phyloP scores from a whole-genome alignment of 352 stramenopile genomes.

The Globisporangium camurandrum region DNA sequence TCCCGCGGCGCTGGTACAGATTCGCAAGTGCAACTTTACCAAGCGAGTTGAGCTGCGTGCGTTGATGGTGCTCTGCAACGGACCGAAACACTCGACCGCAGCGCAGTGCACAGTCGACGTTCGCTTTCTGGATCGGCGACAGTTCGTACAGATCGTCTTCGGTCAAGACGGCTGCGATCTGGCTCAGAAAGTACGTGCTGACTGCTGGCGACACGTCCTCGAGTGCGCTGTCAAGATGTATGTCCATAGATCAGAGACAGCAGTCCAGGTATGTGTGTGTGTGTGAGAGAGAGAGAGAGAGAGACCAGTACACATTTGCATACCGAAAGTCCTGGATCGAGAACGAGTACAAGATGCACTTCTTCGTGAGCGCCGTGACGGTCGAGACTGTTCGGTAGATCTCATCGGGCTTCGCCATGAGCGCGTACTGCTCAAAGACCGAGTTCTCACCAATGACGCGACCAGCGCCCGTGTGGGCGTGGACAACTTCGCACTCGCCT shows the following conservation, averaged over 20 bases:
- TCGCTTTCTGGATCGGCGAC: constrained; percentile 32
- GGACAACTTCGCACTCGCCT: constrained; percentile 74
- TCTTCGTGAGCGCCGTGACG: constrained; percentile 53
- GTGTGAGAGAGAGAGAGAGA: background rate
- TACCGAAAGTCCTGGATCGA: constrained; percentile 72
- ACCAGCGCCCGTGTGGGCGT: constrained; percentile 47
- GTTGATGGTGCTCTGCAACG: constrained; percentile 49
- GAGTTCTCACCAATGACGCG: constrained; percentile 61
- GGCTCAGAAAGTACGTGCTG: constrained; percentile 75
- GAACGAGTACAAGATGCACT: constrained; percentile 79
- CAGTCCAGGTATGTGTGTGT: no score
- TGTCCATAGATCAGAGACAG: background rate
- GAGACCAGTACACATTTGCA: background rate
- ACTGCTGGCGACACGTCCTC: constrained; percentile 66
- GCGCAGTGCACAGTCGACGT: constrained; percentile 46
- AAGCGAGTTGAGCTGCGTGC: constrained; percentile 44
- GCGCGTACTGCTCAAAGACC: constrained; percentile 78
- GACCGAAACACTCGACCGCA: constrained; percentile 47
- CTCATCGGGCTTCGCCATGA: constrained; percentile 61
- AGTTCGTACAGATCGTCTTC: constrained; percentile 67
- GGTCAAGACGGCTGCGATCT: constrained; percentile 60
- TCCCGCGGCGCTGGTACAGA: constrained; percentile 44
- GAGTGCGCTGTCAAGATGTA: constrained; percentile 20
- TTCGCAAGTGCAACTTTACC: constrained; percentile 62
- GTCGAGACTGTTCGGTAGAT: constrained; percentile 72